These are phyloP conservation scores for Porcisia deanei DNA, from an alignment of 208 protist genomes.

Conservation along the genomic window DNA sequence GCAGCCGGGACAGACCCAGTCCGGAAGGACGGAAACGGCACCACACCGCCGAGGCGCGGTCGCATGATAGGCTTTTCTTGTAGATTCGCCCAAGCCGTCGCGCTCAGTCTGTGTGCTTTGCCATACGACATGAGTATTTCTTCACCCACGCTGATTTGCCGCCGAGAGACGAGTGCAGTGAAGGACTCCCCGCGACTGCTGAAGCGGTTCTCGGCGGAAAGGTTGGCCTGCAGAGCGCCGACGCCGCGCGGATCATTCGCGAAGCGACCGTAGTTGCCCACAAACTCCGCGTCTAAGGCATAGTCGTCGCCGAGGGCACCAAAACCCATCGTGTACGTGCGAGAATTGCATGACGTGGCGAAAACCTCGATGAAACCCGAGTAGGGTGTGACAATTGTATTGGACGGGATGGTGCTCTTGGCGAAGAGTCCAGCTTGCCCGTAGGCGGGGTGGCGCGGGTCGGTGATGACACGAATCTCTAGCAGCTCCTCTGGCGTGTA, in stretches of 20 bases:
- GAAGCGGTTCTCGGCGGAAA: slow-evolving; percentile 81
- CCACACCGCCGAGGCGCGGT: slow-evolving; percentile 48
- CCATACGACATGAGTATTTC: slow-evolving; percentile 92
- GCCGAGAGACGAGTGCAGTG: slow-evolving; percentile 77
- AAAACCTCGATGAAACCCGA: slow-evolving; percentile 85
- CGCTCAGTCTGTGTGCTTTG: slow-evolving; percentile 72
- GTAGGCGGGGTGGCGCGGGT: slow-evolving; percentile 81
- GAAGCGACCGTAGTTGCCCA: slow-evolving; percentile 87
- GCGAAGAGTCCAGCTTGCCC: slow-evolving; percentile 88
- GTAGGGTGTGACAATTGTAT: slow-evolving; percentile 82
- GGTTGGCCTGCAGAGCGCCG: slow-evolving; percentile 63
- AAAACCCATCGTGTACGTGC: slow-evolving; percentile 92
- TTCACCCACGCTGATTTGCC: slow-evolving; percentile 77
- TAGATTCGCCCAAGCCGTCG: slow-evolving; percentile 68
- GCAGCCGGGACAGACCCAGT: background rate
- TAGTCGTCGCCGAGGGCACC: slow-evolving; percentile 79
- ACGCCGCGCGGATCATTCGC: slow-evolving; percentile 88
- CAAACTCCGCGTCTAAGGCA: slow-evolving; percentile 88
- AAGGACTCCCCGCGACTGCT: slow-evolving; percentile 80
- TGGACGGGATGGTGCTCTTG: slow-evolving; percentile 56
- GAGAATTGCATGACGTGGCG: slow-evolving; percentile 76
- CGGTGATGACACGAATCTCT: slow-evolving; percentile 80
- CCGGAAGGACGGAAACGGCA: slow-evolving; percentile 64
- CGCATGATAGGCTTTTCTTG: slow-evolving; percentile 65
- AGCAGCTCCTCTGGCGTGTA: slow-evolving; percentile 79